Evolutionary conservation across 306 rosid species (phyloP).

Genomic region (Cercis canadensis): DNA sequence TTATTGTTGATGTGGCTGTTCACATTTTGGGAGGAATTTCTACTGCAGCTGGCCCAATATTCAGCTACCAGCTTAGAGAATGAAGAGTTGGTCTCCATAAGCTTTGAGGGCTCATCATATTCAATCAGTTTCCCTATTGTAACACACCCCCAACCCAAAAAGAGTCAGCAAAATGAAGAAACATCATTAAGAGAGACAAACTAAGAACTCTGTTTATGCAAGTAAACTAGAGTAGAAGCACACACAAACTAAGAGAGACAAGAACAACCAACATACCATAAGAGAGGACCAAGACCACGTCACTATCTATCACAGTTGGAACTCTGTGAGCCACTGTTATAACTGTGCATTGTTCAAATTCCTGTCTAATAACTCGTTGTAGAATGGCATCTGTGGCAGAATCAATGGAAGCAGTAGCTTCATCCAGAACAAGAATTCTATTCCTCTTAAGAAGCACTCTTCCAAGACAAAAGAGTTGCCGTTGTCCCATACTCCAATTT

Average conservation of each 20-base stretch:
- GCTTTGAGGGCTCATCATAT: conserved; percentile 73
- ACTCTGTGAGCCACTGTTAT: conserved; percentile 72
- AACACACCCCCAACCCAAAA: background rate
- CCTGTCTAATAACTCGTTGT: conserved; percentile 66
- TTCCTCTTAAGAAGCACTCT: conserved; percentile 76
- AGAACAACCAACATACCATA: conserved; percentile 49
- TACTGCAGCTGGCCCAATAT: background rate
- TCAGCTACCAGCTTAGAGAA: conserved; percentile 81
- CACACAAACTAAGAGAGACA: background rate
- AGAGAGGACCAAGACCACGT: conserved; percentile 78
- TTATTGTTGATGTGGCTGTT: too few relatives aligned
- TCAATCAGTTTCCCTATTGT: conserved; percentile 68
- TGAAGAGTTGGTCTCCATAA: conserved; percentile 65
- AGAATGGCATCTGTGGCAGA: conserved; percentile 71
- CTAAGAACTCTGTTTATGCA: too few relatives aligned
- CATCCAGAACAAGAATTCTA: conserved; percentile 77
- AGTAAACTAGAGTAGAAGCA: too few relatives aligned
- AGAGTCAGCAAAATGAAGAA: background rate
- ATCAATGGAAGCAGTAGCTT: conserved; percentile 87
- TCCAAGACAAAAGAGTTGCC: conserved; percentile 76
- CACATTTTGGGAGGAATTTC: too few relatives aligned
- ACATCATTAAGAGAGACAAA: too few relatives aligned
- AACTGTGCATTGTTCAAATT: conserved; percentile 76
- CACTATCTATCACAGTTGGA: conserved; percentile 80
- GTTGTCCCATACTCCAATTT: conserved; percentile 76